A percentile compares a stretch with the other conserved stretches of the same genome.
Evolutionary conservation across 345 rosid species (phyloP).

Genomic region (Lepidium didymum): DNA sequence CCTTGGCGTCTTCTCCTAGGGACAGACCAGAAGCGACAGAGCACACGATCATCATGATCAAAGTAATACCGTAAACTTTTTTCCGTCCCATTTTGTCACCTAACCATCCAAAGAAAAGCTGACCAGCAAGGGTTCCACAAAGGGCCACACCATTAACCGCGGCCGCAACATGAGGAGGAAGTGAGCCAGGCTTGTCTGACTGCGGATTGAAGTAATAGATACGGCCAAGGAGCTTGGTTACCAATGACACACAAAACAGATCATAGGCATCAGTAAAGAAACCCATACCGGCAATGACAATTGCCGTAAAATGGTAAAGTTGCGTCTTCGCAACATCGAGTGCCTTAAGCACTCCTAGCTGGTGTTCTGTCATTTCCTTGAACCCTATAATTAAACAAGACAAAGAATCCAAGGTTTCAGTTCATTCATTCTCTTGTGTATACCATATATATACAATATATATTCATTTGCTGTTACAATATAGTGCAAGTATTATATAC

Average conservation of each 20-base stretch:
- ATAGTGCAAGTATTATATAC: no score
- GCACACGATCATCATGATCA: constrained; percentile 32
- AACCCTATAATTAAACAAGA: neutral
- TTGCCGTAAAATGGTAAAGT: constrained; percentile 38
- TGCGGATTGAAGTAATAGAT: constrained; percentile 31
- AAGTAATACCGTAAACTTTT: constrained; percentile 34
- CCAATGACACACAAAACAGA: constrained; percentile 38
- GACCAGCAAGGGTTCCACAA: constrained; percentile 32
- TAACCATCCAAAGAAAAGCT: constrained; percentile 35
- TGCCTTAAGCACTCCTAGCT: constrained; percentile 34
- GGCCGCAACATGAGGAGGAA: constrained; percentile 32
- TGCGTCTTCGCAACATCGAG: constrained; percentile 41
- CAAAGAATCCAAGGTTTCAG: neutral
- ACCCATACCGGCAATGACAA: constrained; percentile 43
- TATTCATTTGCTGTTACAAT: neutral
- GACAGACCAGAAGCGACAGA: constrained; percentile 34
- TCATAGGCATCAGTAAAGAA: constrained; percentile 43
- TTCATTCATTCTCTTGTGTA: neutral
- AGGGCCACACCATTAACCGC: constrained; percentile 39
- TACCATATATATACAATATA: neutral
- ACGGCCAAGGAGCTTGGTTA: constrained; percentile 39
- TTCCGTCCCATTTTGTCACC: constrained; percentile 41
- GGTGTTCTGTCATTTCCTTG: constrained; percentile 28
- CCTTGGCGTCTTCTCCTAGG: constrained; percentile 11
- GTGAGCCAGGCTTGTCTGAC: constrained; percentile 25